Conservation (phyloP, 2,329 filamentous ascomycete genomes). For the Penicillium sp. region DNA sequence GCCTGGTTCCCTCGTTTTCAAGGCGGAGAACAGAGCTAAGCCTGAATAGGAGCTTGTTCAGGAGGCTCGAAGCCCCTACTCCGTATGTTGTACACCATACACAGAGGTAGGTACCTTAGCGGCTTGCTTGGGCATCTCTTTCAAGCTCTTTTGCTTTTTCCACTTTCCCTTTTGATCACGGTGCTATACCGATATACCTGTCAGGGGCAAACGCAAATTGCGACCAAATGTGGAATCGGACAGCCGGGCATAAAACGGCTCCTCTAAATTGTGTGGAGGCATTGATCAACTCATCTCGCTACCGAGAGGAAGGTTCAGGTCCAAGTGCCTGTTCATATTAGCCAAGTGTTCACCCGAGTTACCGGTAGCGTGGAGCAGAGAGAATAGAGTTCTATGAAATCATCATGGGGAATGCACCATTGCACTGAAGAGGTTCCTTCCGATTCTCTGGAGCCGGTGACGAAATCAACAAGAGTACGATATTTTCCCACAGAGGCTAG, state of each 20-base stretch:
- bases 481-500: neutral
- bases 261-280: neutral
- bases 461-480: neutral
- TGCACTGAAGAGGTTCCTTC: neutral
- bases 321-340: neutral
- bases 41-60: too few relatives aligned
- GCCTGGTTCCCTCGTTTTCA: neutral
- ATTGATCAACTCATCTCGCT: neutral
- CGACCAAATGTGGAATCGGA: neutral
- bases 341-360: conserved; percentile 3
- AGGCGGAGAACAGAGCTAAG: neutral
- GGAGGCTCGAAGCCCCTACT: too few relatives aligned
- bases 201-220: neutral
- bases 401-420: neutral
- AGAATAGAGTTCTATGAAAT: neutral
- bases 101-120: neutral
- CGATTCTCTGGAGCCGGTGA: neutral
- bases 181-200: neutral
- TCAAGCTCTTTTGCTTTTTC: neutral
- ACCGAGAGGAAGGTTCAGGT: neutral
- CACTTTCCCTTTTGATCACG: too few relatives aligned
- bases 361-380: neutral
- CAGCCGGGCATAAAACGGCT: neutral
- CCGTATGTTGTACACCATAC: neutral
- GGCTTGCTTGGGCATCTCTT: neutral